phyloP scores from a whole-genome alignment of 2,329 filamentous ascomycete genomes.

The Monilinia laxa region DNA sequence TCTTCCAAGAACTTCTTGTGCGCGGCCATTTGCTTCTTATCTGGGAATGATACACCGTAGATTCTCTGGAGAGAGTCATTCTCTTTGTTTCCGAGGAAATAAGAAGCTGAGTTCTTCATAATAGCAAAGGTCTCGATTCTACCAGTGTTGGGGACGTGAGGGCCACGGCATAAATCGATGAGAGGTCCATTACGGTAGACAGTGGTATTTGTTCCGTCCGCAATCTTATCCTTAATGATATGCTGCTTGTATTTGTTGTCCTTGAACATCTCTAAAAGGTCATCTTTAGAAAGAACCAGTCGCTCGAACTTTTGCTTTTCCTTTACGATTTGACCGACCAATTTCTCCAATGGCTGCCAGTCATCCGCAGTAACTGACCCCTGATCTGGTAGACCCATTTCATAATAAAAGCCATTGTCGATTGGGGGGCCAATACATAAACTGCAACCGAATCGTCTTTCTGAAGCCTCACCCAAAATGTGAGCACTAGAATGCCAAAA shows the following conservation, averaged over 20 bases:
- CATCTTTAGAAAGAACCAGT: slow-evolving; percentile 82
- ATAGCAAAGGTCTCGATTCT: slow-evolving; percentile 94
- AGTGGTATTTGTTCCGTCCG: slow-evolving; percentile 85
- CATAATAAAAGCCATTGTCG: slow-evolving; percentile 92
- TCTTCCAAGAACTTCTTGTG: slow-evolving; percentile 96
- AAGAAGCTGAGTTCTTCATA: slow-evolving; percentile 74
- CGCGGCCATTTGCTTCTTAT: slow-evolving; percentile 91
- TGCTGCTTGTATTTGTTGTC: slow-evolving; percentile 99
- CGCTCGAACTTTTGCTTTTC: slow-evolving; percentile 96
- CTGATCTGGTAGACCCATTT: slow-evolving; percentile 81
- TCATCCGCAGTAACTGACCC: slow-evolving; percentile 70
- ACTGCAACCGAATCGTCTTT: slow-evolving; percentile 85
- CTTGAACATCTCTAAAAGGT: slow-evolving; percentile 92
- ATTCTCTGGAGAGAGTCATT: slow-evolving; percentile 97
- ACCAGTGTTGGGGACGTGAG: slow-evolving; percentile 90
- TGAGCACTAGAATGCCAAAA: slow-evolving; percentile 99
- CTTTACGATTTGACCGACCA: slow-evolving; percentile 83
- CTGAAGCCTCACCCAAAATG: slow-evolving; percentile 90
- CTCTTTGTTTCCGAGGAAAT: slow-evolving; percentile 89
- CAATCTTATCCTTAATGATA: slow-evolving; percentile 91
- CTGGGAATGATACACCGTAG: slow-evolving; percentile 92
- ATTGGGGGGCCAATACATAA: slow-evolving; percentile 93
- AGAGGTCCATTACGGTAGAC: slow-evolving; percentile 89
- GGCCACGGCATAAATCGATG: slow-evolving; percentile 93
- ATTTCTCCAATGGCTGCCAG: slow-evolving; percentile 79